phyloP scores from a whole-genome alignment of 1,284 basidiomycete genomes.

The Butyriboletus appendiculatus region DNA sequence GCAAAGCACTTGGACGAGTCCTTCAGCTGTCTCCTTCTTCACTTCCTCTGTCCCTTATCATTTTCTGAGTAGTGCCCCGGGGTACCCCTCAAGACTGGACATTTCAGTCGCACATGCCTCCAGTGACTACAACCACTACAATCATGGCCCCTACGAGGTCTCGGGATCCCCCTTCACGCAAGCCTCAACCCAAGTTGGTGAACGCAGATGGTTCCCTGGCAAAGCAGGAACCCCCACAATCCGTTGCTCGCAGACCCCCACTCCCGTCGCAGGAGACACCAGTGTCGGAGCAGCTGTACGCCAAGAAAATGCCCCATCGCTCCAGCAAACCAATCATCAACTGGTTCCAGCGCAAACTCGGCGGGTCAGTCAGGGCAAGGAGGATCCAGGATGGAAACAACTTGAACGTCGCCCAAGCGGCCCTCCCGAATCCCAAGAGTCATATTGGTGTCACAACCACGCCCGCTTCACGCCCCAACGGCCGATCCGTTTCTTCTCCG shows the following conservation, averaged over 20 bases:
- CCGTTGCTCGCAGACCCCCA: conserved; percentile 11
- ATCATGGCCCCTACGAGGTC: conserved; percentile 12
- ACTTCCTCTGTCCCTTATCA: neutral
- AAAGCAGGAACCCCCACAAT: conserved; percentile 22
- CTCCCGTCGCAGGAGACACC: conserved; percentile 34
- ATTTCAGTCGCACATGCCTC: conserved; percentile 17
- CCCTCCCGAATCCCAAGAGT: conserved; percentile 15
- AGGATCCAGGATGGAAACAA: conserved; percentile 40
- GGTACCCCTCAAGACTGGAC: neutral
- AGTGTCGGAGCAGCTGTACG: conserved; percentile 36
- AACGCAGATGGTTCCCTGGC: conserved; percentile 8
- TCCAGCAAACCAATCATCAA: conserved; percentile 87
- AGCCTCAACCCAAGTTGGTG: conserved; percentile 16
- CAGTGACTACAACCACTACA: conserved; percentile 11
- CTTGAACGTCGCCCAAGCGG: conserved; percentile 16
- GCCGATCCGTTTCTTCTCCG: conserved; percentile 35
- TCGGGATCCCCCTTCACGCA: conserved; percentile 15
- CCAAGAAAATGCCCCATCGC: conserved; percentile 59
- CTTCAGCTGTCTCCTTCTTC: neutral
- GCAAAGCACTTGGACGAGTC: conserved; percentile 3
- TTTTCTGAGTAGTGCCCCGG: conserved; percentile 1
- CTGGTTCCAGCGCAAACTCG: conserved; percentile 89
- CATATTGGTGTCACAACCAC: conserved; percentile 16
- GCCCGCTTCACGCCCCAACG: conserved; percentile 29
- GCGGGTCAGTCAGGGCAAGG: conserved; percentile 58